Percentiles rank a stretch among this genome's conserved stretches.
These are phyloP conservation scores for Physcomitrium patens DNA, from an alignment of 225 moss, liverwort and hornwort genomes.

Conservation along the genomic window DNA sequence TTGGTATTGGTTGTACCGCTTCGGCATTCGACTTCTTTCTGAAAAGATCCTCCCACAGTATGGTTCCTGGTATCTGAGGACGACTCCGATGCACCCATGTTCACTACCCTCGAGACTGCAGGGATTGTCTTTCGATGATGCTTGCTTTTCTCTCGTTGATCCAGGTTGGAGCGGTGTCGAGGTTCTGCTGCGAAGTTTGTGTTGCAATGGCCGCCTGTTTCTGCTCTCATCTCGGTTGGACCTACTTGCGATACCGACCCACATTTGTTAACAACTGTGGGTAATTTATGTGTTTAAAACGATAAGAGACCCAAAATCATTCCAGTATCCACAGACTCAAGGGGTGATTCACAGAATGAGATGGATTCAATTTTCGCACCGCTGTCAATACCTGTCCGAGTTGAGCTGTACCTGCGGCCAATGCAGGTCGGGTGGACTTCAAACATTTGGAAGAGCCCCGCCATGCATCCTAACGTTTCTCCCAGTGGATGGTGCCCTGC, in stretches of 20 bases:
- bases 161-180: slow-evolving; percentile 28
- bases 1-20: slow-evolving; percentile 1
- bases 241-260: slow-evolving; percentile 23
- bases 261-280: neutral
- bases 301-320: too few species aligned
- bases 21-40: slow-evolving; percentile 2
- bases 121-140: slow-evolving; percentile 20
- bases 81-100: slow-evolving; percentile 13
- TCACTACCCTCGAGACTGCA: neutral
- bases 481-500: slow-evolving; percentile 32
- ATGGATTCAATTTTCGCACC: slow-evolving; percentile 22
- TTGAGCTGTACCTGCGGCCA: slow-evolving; percentile 41
- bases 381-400: slow-evolving; percentile 31
- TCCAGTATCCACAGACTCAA: too few species aligned
- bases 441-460: slow-evolving; percentile 49
- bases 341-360: too few species aligned
- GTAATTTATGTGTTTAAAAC: too few species aligned
- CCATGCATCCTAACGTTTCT: slow-evolving; percentile 43
- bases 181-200: slow-evolving; percentile 20
- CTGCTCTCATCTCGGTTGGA: slow-evolving; percentile 31
- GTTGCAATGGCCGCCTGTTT: slow-evolving; percentile 29
- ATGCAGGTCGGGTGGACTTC: slow-evolving; percentile 47
- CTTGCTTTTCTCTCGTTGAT: slow-evolving; percentile 25
- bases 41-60: slow-evolving; percentile 29
- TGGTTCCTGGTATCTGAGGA: slow-evolving; percentile 34